Evolutionary conservation across 2,329 filamentous ascomycete species (phyloP), one percentile per base, ranked within the genome.

Genomic region (Exophiala mesophila): DNA sequence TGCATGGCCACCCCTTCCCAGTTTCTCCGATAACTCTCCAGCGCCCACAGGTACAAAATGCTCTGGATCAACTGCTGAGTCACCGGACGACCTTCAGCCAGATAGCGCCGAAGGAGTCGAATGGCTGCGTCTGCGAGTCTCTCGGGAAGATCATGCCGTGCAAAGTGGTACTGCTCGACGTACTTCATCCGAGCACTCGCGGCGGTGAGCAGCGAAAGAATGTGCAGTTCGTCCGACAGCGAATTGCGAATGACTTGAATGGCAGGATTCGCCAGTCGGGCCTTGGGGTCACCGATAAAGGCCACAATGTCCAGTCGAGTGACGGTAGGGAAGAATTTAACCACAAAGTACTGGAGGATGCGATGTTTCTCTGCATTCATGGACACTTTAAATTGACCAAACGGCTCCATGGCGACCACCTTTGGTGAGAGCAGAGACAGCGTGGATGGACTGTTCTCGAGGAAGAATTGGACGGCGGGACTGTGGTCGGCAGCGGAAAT

Each of bases 21-120:
- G 26, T 47, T 47, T 29, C 45, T 30, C n/a, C 40, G 40, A 19
- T 47, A 47, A 33, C 45, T 47, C 36, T 47, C 45, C 13, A 47
- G 15, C 6, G 45, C 40, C 45, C 45, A 47, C 20, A 47, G 31
- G 28, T 44, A 44, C 6, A 47, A 31, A 8, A 47, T 47, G 31
- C 40, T 47, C 33, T 47, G 45, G 5, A 47, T 24, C 31, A 47
- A 26, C 32, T 47, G 30, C 17, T 47, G 40, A 7, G 40, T 44
- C 15, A 47, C 41, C 13, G 45, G 36, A 21, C 24, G 29, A 7
- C 36, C 40, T 29, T 36, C 29, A 7, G 30, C 36, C 39, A 47
- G 32, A 23, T 47, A 47, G 9, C n/a, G 30, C 35, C 45, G 26
- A 10, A 44, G 31, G 5, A 44, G 20, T 33, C 32, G 40, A 12